These are phyloP conservation scores for Hymenotorrendiella dingleyae DNA, from an alignment of 2,329 filamentous ascomycete genomes.

Conservation along the genomic window DNA sequence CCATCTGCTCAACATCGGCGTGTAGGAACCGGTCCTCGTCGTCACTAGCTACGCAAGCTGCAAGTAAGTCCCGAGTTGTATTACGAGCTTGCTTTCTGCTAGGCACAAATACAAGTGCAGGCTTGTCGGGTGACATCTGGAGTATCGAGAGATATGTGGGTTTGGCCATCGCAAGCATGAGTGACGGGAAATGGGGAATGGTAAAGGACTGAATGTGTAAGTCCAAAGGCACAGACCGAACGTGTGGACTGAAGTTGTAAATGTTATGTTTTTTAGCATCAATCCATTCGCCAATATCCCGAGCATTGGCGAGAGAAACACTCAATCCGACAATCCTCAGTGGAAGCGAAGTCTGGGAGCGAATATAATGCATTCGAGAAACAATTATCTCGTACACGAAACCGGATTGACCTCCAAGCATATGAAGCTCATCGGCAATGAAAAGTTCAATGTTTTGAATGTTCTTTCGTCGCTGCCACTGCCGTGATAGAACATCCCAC, in stretches of 20 bases:
- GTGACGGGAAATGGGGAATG: conserved; percentile 92
- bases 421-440: conserved; percentile 91
- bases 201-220: conserved; percentile 93
- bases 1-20: conserved; percentile 73
- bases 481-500: conserved; percentile 92
- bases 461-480: conserved; percentile 96
- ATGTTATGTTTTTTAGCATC: conserved; percentile 97
- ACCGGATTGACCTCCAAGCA: conserved; percentile 79
- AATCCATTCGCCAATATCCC: conserved; percentile 96
- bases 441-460: conserved; percentile 85
- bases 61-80: conserved; percentile 79
- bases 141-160: conserved; percentile 85
- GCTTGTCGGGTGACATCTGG: conserved; percentile 82
- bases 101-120: conserved; percentile 86
- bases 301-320: conserved; percentile 86
- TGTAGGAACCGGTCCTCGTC: conserved; percentile 93
- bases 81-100: conserved; percentile 87
- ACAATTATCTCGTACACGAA: conserved; percentile 94
- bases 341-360: conserved; percentile 75
- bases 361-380: conserved; percentile 96
- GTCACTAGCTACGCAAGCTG: conserved; percentile 82
- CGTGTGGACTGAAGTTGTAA: conserved; percentile 95
- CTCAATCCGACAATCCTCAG: conserved; percentile 85
- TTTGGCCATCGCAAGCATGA: conserved; percentile 98
- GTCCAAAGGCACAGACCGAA: conserved; percentile 82